Evolutionary conservation across 306 rosid species (phyloP).

Genomic region (Corylus avellana): DNA sequence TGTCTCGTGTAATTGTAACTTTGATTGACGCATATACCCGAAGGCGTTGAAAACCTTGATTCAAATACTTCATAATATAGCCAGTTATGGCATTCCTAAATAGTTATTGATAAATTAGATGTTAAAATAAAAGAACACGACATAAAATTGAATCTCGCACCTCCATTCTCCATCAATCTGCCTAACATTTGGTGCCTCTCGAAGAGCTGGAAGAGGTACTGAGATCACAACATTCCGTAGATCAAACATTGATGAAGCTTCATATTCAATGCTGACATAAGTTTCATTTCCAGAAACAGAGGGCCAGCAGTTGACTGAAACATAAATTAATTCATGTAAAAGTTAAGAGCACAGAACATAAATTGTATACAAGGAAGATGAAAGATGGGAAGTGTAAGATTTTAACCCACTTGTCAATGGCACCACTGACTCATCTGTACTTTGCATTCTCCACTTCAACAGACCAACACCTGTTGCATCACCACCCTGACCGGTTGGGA

Average conservation of each 20-base stretch:
- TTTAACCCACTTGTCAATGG: conserved; percentile 71
- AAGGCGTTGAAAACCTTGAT: background rate
- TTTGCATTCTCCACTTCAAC: conserved; percentile 93
- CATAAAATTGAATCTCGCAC: conserved; percentile 33
- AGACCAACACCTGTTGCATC: conserved; percentile 85
- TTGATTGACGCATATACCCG: background rate
- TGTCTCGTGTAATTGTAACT: background rate
- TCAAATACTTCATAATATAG: background rate
- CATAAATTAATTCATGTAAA: conserved; percentile 26
- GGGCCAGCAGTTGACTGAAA: conserved; percentile 99
- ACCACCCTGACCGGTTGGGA: conserved; percentile 86
- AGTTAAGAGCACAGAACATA: background rate
- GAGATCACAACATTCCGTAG: conserved; percentile 72
- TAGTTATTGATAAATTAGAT: background rate
- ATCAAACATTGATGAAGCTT: conserved; percentile 84
- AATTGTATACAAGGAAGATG: conserved; percentile 2
- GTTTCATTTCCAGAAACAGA: conserved; percentile 95
- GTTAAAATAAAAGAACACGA: background rate
- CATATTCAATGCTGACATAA: conserved; percentile 93
- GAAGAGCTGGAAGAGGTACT: conserved; percentile 95
- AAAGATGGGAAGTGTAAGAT: background rate
- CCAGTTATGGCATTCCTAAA: background rate
- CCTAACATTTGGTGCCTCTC: conserved; percentile 83
- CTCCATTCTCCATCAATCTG: conserved; percentile 96
- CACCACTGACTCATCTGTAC: conserved; percentile 80